Percentiles rank a stretch among this genome's conserved stretches.
Evolutionary conservation across 1,139 yeast species (phyloP).

Genomic region (Suhomyces maxii): DNA sequence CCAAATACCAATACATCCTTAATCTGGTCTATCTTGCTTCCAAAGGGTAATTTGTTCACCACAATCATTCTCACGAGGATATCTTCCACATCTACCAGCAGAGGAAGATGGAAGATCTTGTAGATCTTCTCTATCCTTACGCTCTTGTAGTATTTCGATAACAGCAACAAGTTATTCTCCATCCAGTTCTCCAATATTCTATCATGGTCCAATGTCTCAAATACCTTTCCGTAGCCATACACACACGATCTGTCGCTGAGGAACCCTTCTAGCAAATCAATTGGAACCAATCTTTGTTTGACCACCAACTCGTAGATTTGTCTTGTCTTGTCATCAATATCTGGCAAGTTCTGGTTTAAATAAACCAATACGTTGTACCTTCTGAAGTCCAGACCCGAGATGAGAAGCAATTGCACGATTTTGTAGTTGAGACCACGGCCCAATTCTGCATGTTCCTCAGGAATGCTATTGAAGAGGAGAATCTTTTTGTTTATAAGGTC

Average conservation of each 20-base stretch:
- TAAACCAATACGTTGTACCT: conserved; percentile 29
- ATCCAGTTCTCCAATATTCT: conserved; percentile 26
- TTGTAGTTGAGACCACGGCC: conserved; percentile 21
- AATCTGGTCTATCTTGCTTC: conserved; percentile 36
- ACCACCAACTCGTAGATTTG: conserved; percentile 12
- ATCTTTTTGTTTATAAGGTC: conserved; percentile 43
- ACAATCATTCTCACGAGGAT: conserved; percentile 36
- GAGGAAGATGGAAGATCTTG: conserved; percentile 16
- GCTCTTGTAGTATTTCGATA: conserved; percentile 31
- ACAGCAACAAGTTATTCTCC: conserved; percentile 33
- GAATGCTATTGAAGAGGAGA: conserved; percentile 22
- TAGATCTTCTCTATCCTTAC: conserved; percentile 22
- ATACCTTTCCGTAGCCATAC: conserved; percentile 5
- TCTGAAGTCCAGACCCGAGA: conserved; percentile 38
- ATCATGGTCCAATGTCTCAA: conserved; percentile 14
- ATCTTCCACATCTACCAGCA: conserved; percentile 20
- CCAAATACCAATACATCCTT: conserved; percentile 28
- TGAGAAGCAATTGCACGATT: conserved; percentile 30
- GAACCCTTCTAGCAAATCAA: conserved; percentile 18
- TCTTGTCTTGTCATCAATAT: not conserved
- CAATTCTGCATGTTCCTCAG: conserved; percentile 3
- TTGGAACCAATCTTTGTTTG: conserved; percentile 21
- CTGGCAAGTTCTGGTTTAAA: conserved; percentile 15
- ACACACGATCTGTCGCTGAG: conserved; percentile 8
- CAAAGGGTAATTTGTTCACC: conserved; percentile 30